These are phyloP conservation scores for Dittrichia graveolens DNA, from an alignment of 129 eudicot genomes.

Conservation along the genomic window DNA sequence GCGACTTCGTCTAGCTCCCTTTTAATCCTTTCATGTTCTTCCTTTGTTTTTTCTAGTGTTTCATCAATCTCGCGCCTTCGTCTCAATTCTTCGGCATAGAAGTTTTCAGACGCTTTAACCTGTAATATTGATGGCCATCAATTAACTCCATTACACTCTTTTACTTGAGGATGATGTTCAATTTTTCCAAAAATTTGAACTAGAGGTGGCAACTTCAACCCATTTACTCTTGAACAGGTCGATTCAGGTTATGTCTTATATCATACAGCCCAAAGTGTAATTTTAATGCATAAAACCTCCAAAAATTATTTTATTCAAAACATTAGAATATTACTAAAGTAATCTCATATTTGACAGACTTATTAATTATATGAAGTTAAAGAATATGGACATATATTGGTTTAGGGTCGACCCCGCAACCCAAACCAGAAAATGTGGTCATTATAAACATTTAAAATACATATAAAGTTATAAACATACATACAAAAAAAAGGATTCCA, in stretches of 20 bases:
- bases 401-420: neutral
- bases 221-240: neutral
- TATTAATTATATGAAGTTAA: neutral
- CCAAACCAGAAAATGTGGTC: neutral
- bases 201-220: no score
- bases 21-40: conserved; percentile 51
- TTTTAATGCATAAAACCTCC: neutral
- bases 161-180: neutral
- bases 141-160: neutral
- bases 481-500: conserved; percentile 6
- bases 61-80: conserved; percentile 54
- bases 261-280: neutral
- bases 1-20: conserved; percentile 42
- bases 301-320: neutral
- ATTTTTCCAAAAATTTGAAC: neutral
- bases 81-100: conserved; percentile 53
- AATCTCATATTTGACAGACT: neutral
- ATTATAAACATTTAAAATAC: neutral
- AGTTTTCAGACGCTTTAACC: conserved; percentile 57
- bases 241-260: neutral
- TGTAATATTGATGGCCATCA: conserved; percentile 30
- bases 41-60: conserved; percentile 49
- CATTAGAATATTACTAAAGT: neutral
- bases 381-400: neutral
- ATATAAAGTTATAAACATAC: neutral